Evolutionary conservation across 169 alveolate genomes (phyloP), one percentile per base, ranked within the genome.

Genomic region (Babesia bovis): DNA sequence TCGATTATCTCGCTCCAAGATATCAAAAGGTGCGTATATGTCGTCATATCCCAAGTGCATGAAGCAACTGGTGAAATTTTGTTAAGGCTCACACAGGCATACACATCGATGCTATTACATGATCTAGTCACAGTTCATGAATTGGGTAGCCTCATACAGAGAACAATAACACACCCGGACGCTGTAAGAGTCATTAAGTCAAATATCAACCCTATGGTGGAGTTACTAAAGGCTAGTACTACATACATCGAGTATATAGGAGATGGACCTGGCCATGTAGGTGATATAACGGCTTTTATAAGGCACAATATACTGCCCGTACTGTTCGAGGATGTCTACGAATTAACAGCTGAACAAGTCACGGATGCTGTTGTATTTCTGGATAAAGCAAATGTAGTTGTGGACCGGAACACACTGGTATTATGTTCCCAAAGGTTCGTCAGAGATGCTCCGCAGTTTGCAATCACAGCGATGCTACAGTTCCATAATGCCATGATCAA

Each of bases 381-480:
- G 36, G 44, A 58, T 12, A 45, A 61, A 1, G 32, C 72, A 15
- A 49, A 49, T 13, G 9, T 61, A 9, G 32, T 17, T 12, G 17
- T 3, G 9, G 17, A 6, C 35, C n/a, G 36, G 4, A 33, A 28
- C 10, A n/a, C 35, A 13, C 10, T 49, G 17, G 49, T 26, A 3
- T 42, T 21, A 2, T 49, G 58, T 30, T 63, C 61, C 25, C 36
- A 63, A 2, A 58, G 73, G 7, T 63, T 47, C 23, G 61, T 49
- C 17, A 44, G 73, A 36, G 73, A 63, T 63, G 51, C 47, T 0
- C 7, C 73, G 21, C 73, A 63, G 30, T 63, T 63, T 38, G 21
- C 61, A 23, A 10, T 72, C 3, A 38, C 71, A 40, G 33, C 28
- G 26, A 78, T 78, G 76, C 35, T 78, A 21, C 15, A 10, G 10